phyloP scores from a whole-genome alignment of 441 rosid species.

The Jatropha podagrica region DNA sequence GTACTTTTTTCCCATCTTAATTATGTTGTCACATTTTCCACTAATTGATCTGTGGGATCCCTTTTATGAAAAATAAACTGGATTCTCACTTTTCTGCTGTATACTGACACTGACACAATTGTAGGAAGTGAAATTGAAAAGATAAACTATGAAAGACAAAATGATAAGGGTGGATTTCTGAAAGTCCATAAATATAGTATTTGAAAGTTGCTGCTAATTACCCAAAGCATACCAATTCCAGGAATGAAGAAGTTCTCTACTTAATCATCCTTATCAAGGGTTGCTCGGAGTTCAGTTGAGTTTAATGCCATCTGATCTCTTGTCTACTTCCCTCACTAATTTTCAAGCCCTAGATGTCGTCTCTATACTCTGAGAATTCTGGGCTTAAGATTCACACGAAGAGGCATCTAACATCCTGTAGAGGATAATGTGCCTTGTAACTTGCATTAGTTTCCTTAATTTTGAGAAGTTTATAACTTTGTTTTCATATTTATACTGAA shows the following conservation, averaged over 20 bases:
- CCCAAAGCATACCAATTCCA: neutral
- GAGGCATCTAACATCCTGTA: neutral
- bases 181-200: neutral
- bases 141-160: neutral
- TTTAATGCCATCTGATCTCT: neutral
- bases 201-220: neutral
- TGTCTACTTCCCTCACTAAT: neutral
- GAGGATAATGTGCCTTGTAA: conserved; percentile 3
- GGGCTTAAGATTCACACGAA: neutral
- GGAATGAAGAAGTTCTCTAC: neutral
- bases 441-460: conserved; percentile 3
- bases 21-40: neutral
- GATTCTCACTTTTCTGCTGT: neutral
- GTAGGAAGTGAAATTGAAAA: neutral
- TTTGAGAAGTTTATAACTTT: conserved; percentile 5
- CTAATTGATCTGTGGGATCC: neutral
- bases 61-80: neutral
- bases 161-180: neutral
- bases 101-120: neutral
- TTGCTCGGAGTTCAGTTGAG: neutral
- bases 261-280: neutral
- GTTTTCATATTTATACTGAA: neutral
- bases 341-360: neutral
- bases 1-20: neutral
- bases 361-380: neutral